Evolutionary conservation across 2,329 filamentous ascomycete species (phyloP).

Genomic region (Trichoderma atrobrunneum): DNA sequence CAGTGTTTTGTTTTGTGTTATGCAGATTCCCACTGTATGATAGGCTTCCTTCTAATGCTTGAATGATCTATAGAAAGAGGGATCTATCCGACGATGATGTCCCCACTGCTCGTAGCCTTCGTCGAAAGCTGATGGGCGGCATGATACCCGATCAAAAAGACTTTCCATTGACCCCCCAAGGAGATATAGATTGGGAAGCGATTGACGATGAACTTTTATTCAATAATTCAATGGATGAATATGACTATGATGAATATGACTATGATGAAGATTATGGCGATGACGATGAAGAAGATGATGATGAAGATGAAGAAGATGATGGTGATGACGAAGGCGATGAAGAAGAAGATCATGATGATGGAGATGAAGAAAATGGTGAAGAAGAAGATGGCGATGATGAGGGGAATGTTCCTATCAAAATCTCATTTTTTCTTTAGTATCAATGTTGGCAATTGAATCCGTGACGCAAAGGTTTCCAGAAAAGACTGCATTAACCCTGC

Average conservation of each 20-base stretch:
- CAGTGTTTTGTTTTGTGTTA: neutral
- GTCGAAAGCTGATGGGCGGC: neutral
- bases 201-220: neutral
- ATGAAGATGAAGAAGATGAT: neutral
- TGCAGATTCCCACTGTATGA: neutral
- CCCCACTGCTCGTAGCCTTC: neutral
- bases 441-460: neutral
- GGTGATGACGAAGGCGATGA: neutral
- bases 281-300: no score
- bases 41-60: neutral
- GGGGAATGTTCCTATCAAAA: neutral
- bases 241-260: no score
- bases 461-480: neutral
- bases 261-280: no score
- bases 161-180: no score
- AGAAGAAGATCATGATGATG: no score
- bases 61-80: neutral
- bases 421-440: neutral
- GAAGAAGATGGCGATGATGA: neutral
- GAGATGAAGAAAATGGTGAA: no score
- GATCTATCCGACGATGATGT: neutral
- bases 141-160: no score
- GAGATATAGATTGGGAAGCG: neutral
- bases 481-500: neutral
- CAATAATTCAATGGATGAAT: no score